Evolutionary conservation across 148 eudicot species (phyloP).

Genomic region (Agrostemma githago): DNA sequence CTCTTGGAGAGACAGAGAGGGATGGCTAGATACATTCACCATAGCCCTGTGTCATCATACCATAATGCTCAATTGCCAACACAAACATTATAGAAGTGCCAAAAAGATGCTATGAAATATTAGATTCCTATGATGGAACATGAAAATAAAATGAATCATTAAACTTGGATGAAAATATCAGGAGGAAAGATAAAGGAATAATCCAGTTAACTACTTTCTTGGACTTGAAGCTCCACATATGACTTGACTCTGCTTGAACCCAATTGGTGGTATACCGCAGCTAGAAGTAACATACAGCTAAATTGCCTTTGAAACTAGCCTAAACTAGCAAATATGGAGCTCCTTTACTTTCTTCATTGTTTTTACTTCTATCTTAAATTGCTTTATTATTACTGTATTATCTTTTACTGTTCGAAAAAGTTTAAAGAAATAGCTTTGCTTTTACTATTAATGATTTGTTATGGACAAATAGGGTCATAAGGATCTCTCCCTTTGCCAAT

Average conservation of each 20-base stretch:
- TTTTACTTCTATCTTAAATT: not conserved
- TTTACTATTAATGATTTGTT: conserved; percentile 10
- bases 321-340: not conserved
- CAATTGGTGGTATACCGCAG: not conserved
- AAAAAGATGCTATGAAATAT: not conserved
- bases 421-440: not conserved
- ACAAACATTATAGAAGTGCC: not conserved
- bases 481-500: conserved; percentile 99
- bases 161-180: too few species aligned
- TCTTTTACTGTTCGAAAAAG: not conserved
- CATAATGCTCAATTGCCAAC: not conserved
- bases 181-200: too few species aligned
- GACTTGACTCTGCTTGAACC: not conserved
- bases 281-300: not conserved
- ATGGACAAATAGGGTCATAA: conserved; percentile 55
- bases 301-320: not conserved
- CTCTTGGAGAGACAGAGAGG: not conserved
- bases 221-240: too few species aligned
- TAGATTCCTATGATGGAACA: not conserved
- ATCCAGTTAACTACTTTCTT: too few species aligned
- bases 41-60: not conserved
- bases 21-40: not conserved
- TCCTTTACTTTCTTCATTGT: not conserved
- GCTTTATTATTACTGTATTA: not conserved
- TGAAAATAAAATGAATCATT: too few species aligned